Conservation (phyloP, 352 stramenopile genomes). For the Thalassiosira allenii region DNA sequence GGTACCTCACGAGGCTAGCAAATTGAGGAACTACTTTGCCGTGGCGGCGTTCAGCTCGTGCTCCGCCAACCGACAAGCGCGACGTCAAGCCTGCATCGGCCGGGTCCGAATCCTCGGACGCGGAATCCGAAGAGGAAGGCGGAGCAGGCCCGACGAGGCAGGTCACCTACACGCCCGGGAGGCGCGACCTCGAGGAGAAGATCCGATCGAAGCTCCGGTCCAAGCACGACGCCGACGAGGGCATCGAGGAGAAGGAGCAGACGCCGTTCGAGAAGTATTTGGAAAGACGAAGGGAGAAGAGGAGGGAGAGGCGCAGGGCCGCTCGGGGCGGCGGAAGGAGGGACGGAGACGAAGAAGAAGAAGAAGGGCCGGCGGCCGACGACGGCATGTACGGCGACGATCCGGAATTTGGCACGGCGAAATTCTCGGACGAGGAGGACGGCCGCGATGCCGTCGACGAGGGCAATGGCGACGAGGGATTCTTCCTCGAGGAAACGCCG, state of each 20-base stretch:
- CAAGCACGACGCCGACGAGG: slow-evolving; percentile 43
- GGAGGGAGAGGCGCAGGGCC: slow-evolving; percentile 66
- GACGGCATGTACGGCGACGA: slow-evolving; percentile 58
- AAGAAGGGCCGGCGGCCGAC: slow-evolving; percentile 13
- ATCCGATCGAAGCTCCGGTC: slow-evolving; percentile 79
- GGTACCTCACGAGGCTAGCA: slow-evolving; percentile 97
- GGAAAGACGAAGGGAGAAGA: slow-evolving; percentile 83
- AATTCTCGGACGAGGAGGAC: slow-evolving; percentile 57
- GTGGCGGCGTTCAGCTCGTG: slow-evolving; percentile 96
- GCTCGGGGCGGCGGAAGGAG: slow-evolving; percentile 12
- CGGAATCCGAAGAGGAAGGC: slow-evolving; percentile 41
- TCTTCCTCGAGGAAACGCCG: slow-evolving; percentile 51
- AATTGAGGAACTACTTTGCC: slow-evolving; percentile 98
- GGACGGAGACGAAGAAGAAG: slow-evolving; percentile 28
- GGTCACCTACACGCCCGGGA: slow-evolving; percentile 72
- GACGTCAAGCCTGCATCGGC: slow-evolving; percentile 88
- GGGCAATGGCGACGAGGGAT: slow-evolving; percentile 44
- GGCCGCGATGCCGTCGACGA: slow-evolving; percentile 22
- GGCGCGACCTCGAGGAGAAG: slow-evolving; percentile 72
- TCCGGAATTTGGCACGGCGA: slow-evolving; percentile 51
- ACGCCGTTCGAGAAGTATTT: slow-evolving; percentile 82
- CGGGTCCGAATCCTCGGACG: slow-evolving; percentile 79
- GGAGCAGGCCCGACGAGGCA: slow-evolving; percentile 49
- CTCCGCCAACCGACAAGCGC: no score
- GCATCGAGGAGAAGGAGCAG: slow-evolving; percentile 32